Evolutionary conservation across 768 basidiomycete species (phyloP).

Genomic region (Mycena vulgaris): DNA sequence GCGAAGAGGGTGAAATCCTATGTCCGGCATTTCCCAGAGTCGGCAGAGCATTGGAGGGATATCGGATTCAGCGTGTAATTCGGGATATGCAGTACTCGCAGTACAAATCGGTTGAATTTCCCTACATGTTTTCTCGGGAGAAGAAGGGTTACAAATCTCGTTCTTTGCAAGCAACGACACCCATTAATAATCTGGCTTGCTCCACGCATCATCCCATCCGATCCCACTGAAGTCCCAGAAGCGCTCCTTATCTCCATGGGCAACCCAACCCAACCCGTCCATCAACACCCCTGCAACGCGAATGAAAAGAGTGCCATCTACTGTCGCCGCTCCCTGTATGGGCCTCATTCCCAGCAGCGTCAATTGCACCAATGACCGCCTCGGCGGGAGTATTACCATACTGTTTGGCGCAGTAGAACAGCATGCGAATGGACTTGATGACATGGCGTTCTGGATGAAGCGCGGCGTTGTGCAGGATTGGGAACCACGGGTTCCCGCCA

Average conservation of each 20-base stretch:
- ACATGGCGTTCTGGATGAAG: slow-evolving; percentile 69
- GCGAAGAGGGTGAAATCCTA: slow-evolving; percentile 44
- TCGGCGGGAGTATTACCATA: slow-evolving; percentile 62
- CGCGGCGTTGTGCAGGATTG: too few species aligned
- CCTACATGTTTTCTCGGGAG: not conserved
- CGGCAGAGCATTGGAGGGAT: slow-evolving; percentile 37
- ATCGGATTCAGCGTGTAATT: slow-evolving; percentile 38
- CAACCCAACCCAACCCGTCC: slow-evolving; percentile 64
- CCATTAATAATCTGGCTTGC: too few species aligned
- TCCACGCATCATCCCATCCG: slow-evolving; percentile 76
- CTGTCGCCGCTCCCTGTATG: slow-evolving; percentile 56
- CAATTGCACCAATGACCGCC: slow-evolving; percentile 57
- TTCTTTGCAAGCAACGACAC: too few species aligned
- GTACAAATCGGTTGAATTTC: too few species aligned
- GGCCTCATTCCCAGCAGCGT: slow-evolving; percentile 56
- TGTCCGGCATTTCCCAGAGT: slow-evolving; percentile 38
- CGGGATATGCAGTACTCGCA: not conserved
- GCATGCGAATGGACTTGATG: slow-evolving; percentile 63
- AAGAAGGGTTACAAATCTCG: too few species aligned
- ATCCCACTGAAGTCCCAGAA: slow-evolving; percentile 70
- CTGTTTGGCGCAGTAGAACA: slow-evolving; percentile 63
- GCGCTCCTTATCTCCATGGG: slow-evolving; percentile 62
- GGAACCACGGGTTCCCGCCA: too few species aligned
- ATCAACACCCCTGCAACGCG: slow-evolving; percentile 71
- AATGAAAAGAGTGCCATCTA: slow-evolving; percentile 73